Evolutionary conservation across 306 rosid genomes (phyloP), one percentile per base, ranked within the genome.

Genomic region (Arachis hypogaea): DNA sequence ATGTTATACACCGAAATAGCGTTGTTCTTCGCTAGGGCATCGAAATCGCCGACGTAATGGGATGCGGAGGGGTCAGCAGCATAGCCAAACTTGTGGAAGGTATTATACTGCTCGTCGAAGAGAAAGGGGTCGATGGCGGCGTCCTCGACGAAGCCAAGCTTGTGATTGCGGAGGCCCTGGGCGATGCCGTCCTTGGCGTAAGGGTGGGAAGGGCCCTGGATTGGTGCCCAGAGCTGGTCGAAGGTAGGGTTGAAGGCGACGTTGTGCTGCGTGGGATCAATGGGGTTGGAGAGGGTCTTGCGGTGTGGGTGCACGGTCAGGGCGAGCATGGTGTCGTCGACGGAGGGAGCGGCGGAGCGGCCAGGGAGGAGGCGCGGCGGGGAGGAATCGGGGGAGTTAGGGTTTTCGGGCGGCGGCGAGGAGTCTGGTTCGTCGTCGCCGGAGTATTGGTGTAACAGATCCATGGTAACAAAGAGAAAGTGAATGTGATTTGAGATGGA

Each of bases 91-190:
- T 92, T 90, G 66, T 90, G 85, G 79, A 92, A 92, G 38, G 98
- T 92, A 66, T 95, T 95, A 88, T 95, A 92, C 78, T 90, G 99
- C 72, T 95, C 99, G 56, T 95, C 98, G 54, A 95, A 92, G 57
- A 90, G 85, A 65, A 95, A 92, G 7, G 97, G 88, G 7, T 88
- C 98, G 16, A 92, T 82, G 30, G 96, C 63, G 11, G 99, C 99
- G 45, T 92, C 92, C 46, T 95, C 99, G 0, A 95, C 97, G 43
- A 92, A 92, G 50, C 97, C 99, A 2, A 92, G 92, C 82, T 92
- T 95, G 88, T 95, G 98, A 83, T 95, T 95, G 63, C 98, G 98
- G 89, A 92, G 86, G 7, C 99, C 98, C 54, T 92, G 96, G 30
- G 97, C 96, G 38, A 92, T 81, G 71, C 98, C 97, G 49, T 95